These are phyloP conservation scores for Chlorella vulgaris DNA, from an alignment of 139 green algal genomes.

Conservation along the genomic window DNA sequence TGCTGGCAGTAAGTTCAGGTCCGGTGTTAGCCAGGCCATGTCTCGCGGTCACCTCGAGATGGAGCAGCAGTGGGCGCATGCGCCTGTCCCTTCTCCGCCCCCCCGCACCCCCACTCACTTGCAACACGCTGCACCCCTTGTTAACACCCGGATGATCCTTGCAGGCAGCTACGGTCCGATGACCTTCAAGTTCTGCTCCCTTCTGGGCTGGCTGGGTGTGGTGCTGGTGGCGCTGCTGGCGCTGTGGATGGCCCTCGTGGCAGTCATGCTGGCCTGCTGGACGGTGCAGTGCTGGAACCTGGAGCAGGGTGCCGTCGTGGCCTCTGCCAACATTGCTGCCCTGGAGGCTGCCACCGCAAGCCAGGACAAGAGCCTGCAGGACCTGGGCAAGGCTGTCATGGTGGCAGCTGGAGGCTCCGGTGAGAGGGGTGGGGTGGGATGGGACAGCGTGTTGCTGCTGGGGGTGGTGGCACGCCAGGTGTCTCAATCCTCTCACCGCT, in stretches of 20 bases:
- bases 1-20: not conserved
- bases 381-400: not conserved
- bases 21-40: not conserved
- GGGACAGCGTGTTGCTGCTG: not conserved
- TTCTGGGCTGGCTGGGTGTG: conserved; percentile 10
- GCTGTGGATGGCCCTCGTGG: conserved; percentile 17
- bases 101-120: too few species aligned
- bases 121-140: too few species aligned
- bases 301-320: conserved; percentile 7
- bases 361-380: not conserved
- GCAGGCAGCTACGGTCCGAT: not conserved
- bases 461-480: too few species aligned
- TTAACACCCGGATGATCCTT: not conserved
- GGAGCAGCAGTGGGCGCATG: too few species aligned
- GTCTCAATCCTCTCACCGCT: too few species aligned
- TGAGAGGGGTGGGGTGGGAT: too few species aligned
- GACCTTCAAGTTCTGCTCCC: not conserved
- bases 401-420: not conserved
- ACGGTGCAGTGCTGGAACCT: conserved; percentile 7
- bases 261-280: conserved; percentile 16
- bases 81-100: too few species aligned
- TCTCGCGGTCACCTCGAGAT: too few species aligned
- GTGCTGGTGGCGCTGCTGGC: conserved; percentile 2
- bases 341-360: not conserved
- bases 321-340: not conserved